Percentiles rank a stretch among this genome's conserved stretches.
Conservation (phyloP, 129 eudicot species). For the Chrysanthemum lavandulifolium region DNA sequence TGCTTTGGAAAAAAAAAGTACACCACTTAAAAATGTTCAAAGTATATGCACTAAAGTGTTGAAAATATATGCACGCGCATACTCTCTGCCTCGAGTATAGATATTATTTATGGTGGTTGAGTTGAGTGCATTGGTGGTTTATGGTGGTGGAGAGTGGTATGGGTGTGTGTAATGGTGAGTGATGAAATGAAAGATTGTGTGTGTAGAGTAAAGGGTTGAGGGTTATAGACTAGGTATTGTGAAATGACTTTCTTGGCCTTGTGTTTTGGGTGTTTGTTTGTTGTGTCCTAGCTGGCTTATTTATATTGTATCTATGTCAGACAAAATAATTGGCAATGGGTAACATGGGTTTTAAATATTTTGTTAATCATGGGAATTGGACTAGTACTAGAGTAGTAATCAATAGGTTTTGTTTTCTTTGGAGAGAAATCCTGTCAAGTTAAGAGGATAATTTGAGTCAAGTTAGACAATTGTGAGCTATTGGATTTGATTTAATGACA, state of each 20-base stretch:
- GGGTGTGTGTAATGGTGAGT: conserved; percentile 17
- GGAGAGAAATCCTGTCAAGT: too few species aligned
- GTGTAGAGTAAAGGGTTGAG: neutral
- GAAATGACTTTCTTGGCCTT: conserved; percentile 13
- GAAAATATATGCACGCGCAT: too few species aligned
- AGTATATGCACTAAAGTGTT: too few species aligned
- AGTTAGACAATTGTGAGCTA: too few species aligned
- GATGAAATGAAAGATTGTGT: conserved; percentile 17
- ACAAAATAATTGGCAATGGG: conserved; percentile 18
- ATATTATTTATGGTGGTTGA: conserved; percentile 10
- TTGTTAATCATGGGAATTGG: neutral
- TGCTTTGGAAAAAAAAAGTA: too few species aligned
- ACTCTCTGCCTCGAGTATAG: too few species aligned
- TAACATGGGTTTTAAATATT: conserved; percentile 16
- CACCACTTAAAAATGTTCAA: too few species aligned
- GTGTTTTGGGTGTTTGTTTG: neutral
- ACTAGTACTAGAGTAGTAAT: too few species aligned
- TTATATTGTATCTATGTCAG: conserved; percentile 23
- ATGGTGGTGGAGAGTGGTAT: conserved; percentile 19
- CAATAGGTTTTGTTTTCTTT: too few species aligned
- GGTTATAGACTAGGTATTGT: conserved; percentile 8
- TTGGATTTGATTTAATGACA: too few species aligned
- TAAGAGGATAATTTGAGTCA: too few species aligned
- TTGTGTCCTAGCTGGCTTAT: conserved; percentile 27
- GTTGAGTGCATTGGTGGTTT: neutral